Evolutionary conservation across 2,329 filamentous ascomycete species (phyloP), one percentile per base, ranked within the genome.

Genomic region (Stemphylium vesicarium): DNA sequence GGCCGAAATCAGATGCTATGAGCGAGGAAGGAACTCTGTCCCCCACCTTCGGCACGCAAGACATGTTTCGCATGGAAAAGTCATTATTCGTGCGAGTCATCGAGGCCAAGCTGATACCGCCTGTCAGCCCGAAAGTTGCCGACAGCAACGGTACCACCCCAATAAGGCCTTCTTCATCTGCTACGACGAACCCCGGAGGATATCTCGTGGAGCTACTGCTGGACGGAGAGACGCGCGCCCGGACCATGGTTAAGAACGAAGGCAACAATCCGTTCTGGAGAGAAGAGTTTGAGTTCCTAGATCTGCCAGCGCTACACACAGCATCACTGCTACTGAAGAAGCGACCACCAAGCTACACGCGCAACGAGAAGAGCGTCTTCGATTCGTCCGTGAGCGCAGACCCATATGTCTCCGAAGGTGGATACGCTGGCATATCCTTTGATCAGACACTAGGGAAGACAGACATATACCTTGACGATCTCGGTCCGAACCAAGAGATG

Each of bases 181-280:
- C 65, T 9, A 65, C 63, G 9, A 61, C 62, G 3, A 69, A 66
- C 33, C 59, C 68, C 7, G 88, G 89, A 32, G 90, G 92, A 56
- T 93, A 92, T 64, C 84, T 92, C 53, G 88, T 90, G 4, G 91
- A 96, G 71, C 85, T 95, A 2, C 84, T 92, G 4, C 78, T 96
- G 2, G 91, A 95, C 66, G 89, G 89, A 29, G 91, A 95, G 66
- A 86, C 91, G 22, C 84, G 91, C 53, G 88, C 90, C 11, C 85
- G 89, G 59, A 94, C 91, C 0, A 87, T 86, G 44, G 87, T 86
- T 18, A 91, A 91, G 70, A 80, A 79, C 37, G 87, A 86, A 31
- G 91, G 88, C 1, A 86, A 84, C 54, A 90, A 86, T 60, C 91
- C 91, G 0, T 92, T 93, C 52, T 96, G 91, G 90, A 83, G 90